These are phyloP conservation scores for Lactifluus volemus DNA, from an alignment of 768 basidiomycete species.

Conservation along the genomic window DNA sequence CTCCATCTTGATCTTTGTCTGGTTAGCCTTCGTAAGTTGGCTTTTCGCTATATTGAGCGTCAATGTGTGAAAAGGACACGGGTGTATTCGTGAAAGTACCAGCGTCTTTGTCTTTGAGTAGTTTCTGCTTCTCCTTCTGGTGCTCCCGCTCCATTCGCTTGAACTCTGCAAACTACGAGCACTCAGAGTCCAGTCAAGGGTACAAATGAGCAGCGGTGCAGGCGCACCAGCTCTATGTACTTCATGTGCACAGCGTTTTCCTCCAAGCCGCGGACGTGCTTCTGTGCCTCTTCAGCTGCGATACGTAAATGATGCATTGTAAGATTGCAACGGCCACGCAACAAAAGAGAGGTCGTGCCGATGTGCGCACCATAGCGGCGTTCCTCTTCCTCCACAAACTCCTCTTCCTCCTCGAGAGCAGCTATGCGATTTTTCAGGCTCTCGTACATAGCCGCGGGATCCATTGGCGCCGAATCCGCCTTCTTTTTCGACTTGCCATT, in stretches of 20 bases:
- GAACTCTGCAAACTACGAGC: conserved; percentile 71
- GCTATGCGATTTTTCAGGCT: conserved; percentile 84
- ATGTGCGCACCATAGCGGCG: conserved; percentile 54
- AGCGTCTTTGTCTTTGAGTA: conserved; percentile 85
- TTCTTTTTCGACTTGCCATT: conserved; percentile 51
- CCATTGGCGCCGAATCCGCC: conserved; percentile 55
- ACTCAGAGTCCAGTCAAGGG: neutral
- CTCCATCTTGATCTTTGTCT: conserved; percentile 85
- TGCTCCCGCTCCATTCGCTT: conserved; percentile 83
- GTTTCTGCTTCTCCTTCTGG: conserved; percentile 87
- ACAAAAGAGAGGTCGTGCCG: neutral
- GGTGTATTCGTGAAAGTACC: conserved; percentile 35
- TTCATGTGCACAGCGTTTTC: conserved; percentile 79
- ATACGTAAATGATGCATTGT: conserved; percentile 9
- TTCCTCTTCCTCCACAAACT: conserved; percentile 83
- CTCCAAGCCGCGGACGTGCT: conserved; percentile 72
- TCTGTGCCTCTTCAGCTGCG: conserved; percentile 81
- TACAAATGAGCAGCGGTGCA: conserved; percentile 6
- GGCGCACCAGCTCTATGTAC: conserved; percentile 77
- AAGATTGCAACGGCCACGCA: conserved; percentile 2
- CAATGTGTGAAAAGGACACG: neutral
- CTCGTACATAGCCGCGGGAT: conserved; percentile 83
- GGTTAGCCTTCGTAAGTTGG: conserved; percentile 80
- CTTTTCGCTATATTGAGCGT: conserved; percentile 49
- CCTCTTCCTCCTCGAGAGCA: conserved; percentile 81